phyloP scores from a whole-genome alignment of 768 basidiomycete species.

The Leccinum truebloodii region DNA sequence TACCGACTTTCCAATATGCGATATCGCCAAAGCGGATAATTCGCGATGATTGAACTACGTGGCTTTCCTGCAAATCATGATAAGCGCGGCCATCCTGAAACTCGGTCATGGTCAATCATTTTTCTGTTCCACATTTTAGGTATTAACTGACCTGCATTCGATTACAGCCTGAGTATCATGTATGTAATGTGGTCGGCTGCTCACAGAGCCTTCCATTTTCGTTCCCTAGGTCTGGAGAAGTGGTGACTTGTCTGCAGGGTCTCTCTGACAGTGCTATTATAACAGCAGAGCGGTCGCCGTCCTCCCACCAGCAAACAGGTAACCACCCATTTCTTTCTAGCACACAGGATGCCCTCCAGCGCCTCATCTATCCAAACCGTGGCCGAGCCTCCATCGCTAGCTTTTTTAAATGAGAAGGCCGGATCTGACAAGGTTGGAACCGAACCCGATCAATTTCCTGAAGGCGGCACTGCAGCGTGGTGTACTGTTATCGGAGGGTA shows the following conservation, averaged over 20 bases:
- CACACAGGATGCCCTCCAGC: conserved; percentile 7
- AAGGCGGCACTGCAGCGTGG: conserved; percentile 33
- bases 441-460: conserved; percentile 22
- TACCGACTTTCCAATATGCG: too few species aligned
- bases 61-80: not conserved
- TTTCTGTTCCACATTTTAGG: not conserved
- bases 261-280: not conserved
- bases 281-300: not conserved
- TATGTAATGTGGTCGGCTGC: not conserved
- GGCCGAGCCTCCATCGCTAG: not conserved
- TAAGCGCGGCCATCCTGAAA: conserved; percentile 29
- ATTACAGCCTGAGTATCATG: not conserved
- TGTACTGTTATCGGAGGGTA: conserved; percentile 25
- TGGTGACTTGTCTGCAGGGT: not conserved
- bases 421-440: not conserved
- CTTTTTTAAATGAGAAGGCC: conserved; percentile 3
- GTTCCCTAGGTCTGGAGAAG: too few species aligned
- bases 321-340: not conserved
- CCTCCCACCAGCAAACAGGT: not conserved
- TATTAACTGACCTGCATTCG: conserved; percentile 9
- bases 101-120: not conserved
- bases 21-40: not conserved
- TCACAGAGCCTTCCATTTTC: not conserved
- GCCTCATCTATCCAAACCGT: conserved; percentile 1
- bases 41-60: not conserved